phyloP scores from a whole-genome alignment of 306 rosid species.

The Crotalaria pallida region DNA sequence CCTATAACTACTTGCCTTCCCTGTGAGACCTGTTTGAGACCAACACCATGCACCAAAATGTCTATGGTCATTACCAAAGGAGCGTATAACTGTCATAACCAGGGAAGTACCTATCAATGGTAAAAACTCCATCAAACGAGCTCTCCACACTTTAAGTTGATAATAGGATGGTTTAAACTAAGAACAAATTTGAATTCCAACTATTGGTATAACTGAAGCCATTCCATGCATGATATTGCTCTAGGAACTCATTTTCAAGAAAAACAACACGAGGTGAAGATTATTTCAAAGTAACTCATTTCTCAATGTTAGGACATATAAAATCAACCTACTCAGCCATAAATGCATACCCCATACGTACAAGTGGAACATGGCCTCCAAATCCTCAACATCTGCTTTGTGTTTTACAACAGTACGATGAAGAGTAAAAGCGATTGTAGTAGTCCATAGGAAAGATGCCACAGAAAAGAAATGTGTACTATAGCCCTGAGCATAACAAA shows the following conservation, averaged over 20 bases:
- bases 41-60: conserved; percentile 81
- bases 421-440: conserved; percentile 90
- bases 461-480: conserved; percentile 94
- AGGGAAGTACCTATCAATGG: conserved; percentile 67
- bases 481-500: conserved; percentile 85
- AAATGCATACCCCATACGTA: conserved; percentile 91
- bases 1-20: conserved; percentile 63
- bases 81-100: conserved; percentile 80
- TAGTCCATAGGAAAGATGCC: conserved; percentile 98
- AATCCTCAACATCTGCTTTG: conserved; percentile 94
- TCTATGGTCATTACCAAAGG: conserved; percentile 82
- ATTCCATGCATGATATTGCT: conserved; percentile 7
- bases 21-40: conserved; percentile 73
- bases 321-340: conserved; percentile 15
- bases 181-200: neutral
- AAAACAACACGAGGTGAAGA: conserved; percentile 11
- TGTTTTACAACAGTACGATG: conserved; percentile 94
- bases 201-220: neutral
- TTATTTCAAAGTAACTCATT: conserved; percentile 5
- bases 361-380: conserved; percentile 96
- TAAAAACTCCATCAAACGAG: conserved; percentile 21
- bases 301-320: neutral
- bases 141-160: conserved; percentile 9
- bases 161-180: neutral
- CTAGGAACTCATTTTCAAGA: conserved; percentile 12